Percentiles rank a stretch among this genome's conserved stretches.
phyloP scores from a whole-genome alignment of 257 asterid genomes.

The Primulina huaijiensis region DNA sequence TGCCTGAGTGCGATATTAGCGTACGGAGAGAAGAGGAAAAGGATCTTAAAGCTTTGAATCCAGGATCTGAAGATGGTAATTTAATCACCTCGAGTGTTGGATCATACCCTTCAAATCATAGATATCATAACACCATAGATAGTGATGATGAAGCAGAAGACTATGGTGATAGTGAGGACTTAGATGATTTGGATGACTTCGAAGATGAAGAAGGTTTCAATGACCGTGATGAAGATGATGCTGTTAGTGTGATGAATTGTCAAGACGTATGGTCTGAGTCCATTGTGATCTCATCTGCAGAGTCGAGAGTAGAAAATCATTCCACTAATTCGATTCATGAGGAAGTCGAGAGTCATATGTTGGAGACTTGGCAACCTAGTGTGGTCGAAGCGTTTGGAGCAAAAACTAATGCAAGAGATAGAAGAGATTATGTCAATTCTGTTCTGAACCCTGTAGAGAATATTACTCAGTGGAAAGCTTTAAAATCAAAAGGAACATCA shows the following conservation, averaged over 20 bases:
- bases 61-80: constrained; percentile 46
- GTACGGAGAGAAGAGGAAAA: constrained; percentile 32
- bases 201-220: constrained; percentile 43
- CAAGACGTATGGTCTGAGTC: constrained; percentile 61
- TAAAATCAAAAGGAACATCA: constrained; percentile 47
- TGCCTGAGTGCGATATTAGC: constrained; percentile 34
- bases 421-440: constrained; percentile 64
- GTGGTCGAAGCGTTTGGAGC: constrained; percentile 29
- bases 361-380: constrained; percentile 23
- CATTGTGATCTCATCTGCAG: constrained; percentile 45
- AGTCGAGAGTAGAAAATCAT: constrained; percentile 42
- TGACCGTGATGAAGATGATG: constrained; percentile 44
- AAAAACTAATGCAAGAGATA: constrained; percentile 49
- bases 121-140: constrained; percentile 86
- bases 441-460: constrained; percentile 91
- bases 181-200: constrained; percentile 51
- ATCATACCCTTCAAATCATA: constrained; percentile 76
- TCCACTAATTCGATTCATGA: constrained; percentile 26
- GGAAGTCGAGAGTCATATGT: constrained; percentile 50
- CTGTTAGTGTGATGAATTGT: constrained; percentile 27
- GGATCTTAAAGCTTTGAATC: constrained; percentile 27
- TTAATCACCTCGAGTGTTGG: constrained; percentile 59
- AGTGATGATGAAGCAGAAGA: constrained; percentile 80
- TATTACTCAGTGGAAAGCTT: constrained; percentile 80
- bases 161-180: constrained; percentile 51